Conservation (phyloP, 2,329 filamentous ascomycete species). For the Neoarthrinium moseri region DNA sequence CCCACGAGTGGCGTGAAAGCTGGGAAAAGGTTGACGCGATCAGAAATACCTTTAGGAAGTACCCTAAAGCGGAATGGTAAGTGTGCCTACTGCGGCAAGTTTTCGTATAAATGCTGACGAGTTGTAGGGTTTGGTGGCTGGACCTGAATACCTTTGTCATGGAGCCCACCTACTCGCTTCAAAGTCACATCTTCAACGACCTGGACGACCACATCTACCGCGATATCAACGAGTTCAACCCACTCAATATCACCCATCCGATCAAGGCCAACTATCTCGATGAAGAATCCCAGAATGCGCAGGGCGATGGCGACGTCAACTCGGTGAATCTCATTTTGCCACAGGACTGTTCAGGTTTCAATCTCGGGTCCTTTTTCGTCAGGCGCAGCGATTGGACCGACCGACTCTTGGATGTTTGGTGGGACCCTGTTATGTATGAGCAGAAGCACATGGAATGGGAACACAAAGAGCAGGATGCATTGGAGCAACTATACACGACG, state of each 20-base stretch:
- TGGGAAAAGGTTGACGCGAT: constrained; percentile 99
- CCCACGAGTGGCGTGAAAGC: constrained; percentile 97
- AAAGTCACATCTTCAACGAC: constrained; percentile 84
- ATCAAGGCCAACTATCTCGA: constrained; percentile 75
- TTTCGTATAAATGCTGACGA: background rate
- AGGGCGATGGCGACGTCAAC: constrained; percentile 72
- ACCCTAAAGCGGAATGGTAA: constrained; percentile 94
- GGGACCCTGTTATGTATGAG: constrained; percentile 96
- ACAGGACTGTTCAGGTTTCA: constrained; percentile 95
- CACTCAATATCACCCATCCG: constrained; percentile 88
- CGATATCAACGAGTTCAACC: constrained; percentile 96
- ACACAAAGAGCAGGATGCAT: constrained; percentile 95
- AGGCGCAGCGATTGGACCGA: constrained; percentile 86
- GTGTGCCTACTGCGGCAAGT: constrained; percentile 25
- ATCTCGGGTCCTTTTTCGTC: constrained; percentile 92
- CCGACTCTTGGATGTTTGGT: constrained; percentile 91
- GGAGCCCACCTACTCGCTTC: constrained; percentile 89
- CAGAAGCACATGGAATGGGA: constrained; percentile 99
- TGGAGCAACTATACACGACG: constrained; percentile 86
- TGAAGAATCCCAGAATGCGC: constrained; percentile 64
- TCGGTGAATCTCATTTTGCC: constrained; percentile 87
- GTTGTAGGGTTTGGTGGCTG: constrained; percentile 97
- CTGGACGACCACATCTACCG: constrained; percentile 77
- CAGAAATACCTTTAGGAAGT: constrained; percentile 84
- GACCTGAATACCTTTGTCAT: constrained; percentile 98